Evolutionary conservation across 1,284 basidiomycete genomes (phyloP), one percentile per base, ranked within the genome.

Genomic region (Pisolithus thermaeus): DNA sequence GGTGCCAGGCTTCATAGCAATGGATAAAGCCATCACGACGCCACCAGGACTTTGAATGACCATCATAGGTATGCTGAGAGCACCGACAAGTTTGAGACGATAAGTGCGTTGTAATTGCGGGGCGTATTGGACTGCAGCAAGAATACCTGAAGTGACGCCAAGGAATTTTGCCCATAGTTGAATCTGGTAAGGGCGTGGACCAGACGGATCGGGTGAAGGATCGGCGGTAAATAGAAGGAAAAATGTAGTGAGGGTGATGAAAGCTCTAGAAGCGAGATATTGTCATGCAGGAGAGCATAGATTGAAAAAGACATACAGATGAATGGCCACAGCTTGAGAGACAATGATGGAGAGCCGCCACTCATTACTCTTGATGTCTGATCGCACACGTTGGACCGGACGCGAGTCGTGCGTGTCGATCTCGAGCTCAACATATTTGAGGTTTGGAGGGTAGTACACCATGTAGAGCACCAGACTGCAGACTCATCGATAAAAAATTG

Each of bases 21-120:
- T 87, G 55, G 89, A 92, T 38, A 89, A 66, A 12, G 94, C 88
- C 81, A 99, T 97, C 37, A 94, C 68, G 20, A 92, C 75, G 1
- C 90, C 88, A 2, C 96, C 96, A 0, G 96, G 96, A 7, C 86
- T 92, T 70, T 99, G 95, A 22, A 99, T 87, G 43, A 81, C 73
- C 96, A 99, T 97, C 81, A 92, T 97, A 2, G 86, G 87, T 57
- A 98, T 89, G 60, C 88, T 94, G 22, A 98, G 75, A 1, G 93
- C 92, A 9, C 94, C 95, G 7, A 98, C 95, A 7, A 95, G 79
- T 61, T 85, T 86, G 37, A 80, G 72, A 7, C 73, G 72, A 60
- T 87, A 93, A 1, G 95, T 98, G 59, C 88, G 83, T 23, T 79
- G 61, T 38, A 98, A 78, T 67, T 98, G 95, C 0, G 94, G 95